Evolutionary conservation across 2,329 filamentous ascomycete genomes (phyloP).

Genomic region (Aspergillus felis): DNA sequence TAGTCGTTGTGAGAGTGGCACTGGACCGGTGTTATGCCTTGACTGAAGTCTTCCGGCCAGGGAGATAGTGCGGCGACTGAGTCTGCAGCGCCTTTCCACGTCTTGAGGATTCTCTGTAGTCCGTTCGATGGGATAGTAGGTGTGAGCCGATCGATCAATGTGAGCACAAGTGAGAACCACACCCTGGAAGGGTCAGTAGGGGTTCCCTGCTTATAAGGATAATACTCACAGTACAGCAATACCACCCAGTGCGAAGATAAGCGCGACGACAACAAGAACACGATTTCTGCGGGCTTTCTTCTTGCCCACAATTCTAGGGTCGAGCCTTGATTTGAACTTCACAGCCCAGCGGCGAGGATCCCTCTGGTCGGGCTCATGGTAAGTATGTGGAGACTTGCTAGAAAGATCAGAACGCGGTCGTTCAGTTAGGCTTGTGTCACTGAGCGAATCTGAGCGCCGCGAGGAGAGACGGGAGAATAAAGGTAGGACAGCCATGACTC

Average conservation of each 20-base stretch:
- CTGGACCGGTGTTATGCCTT: constrained; percentile 4
- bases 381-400: neutral
- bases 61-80: neutral
- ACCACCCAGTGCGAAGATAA: neutral
- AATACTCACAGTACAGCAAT: neutral
- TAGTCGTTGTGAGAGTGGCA: constrained; percentile 45
- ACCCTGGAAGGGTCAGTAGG: neutral
- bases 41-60: neutral
- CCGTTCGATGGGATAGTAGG: neutral
- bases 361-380: neutral
- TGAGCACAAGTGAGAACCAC: neutral
- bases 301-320: neutral
- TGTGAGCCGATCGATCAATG: neutral
- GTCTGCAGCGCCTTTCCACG: neutral
- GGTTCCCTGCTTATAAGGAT: neutral
- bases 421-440: neutral
- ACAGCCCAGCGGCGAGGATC: neutral
- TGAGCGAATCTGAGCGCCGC: neutral
- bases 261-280: neutral
- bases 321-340: neutral
- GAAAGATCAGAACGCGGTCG: neutral
- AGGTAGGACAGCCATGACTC: neutral
- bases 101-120: neutral
- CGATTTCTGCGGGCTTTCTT: neutral
- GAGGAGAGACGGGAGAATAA: neutral